Evolutionary conservation across 306 rosid species (phyloP).

Genomic region (Dryas octopetala): DNA sequence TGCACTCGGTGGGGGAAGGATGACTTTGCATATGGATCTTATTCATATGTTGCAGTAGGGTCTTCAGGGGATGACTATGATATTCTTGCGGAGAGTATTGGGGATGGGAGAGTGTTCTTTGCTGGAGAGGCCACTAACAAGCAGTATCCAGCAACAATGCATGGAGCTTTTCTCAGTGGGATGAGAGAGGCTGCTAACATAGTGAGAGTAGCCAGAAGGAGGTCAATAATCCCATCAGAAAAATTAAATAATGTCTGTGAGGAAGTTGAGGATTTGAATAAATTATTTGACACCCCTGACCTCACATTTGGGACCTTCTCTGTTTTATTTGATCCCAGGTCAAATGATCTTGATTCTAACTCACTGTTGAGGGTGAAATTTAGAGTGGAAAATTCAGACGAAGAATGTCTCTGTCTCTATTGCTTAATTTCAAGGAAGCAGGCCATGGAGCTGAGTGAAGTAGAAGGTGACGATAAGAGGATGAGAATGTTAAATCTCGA

Average conservation of each 20-base stretch:
- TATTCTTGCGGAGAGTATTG: conserved; percentile 71
- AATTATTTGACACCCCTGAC: conserved; percentile 60
- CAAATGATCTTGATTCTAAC: conserved; percentile 47
- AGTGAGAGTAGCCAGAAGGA: conserved; percentile 62
- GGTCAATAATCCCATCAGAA: conserved; percentile 32
- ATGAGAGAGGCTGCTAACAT: conserved; percentile 96
- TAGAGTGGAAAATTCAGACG: conserved; percentile 42
- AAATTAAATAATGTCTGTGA: conserved; percentile 16
- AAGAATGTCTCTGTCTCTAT: conserved; percentile 45
- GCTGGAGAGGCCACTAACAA: conserved; percentile 91
- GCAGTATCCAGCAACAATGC: conserved; percentile 95
- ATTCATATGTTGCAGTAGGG: conserved; percentile 88
- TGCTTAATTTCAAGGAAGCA: conserved; percentile 54
- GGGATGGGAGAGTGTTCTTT: conserved; percentile 78
- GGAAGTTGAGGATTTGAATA: conserved; percentile 48
- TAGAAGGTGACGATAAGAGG: conserved; percentile 57
- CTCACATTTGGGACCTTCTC: conserved; percentile 64
- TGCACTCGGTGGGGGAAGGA: conserved; percentile 95
- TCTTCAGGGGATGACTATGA: conserved; percentile 89
- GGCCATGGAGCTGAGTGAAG: conserved; percentile 52
- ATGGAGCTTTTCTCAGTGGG: conserved; percentile 89
- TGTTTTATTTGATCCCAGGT: conserved; percentile 59
- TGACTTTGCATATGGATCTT: conserved; percentile 64
- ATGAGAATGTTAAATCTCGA: conserved; percentile 49
- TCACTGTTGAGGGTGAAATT: conserved; percentile 59